Evolutionary conservation across 2,329 filamentous ascomycete species (phyloP).

Genomic region (Fusarium humuli): DNA sequence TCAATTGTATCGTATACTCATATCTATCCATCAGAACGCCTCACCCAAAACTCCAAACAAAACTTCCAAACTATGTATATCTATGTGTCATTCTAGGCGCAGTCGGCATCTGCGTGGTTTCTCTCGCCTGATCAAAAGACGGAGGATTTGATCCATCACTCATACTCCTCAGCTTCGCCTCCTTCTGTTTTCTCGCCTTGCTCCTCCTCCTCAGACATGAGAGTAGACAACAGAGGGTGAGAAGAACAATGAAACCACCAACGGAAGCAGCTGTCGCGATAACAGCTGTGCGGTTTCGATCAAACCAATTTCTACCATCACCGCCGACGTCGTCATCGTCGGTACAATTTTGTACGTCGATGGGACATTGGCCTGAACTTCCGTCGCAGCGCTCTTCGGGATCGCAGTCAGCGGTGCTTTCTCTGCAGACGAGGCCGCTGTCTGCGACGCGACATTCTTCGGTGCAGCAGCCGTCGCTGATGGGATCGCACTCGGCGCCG

Average conservation of each 20-base stretch:
- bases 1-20: not conserved
- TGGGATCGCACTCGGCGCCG: conserved; percentile 24
- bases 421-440: conserved; percentile 10
- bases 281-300: conserved; percentile 30
- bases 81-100: conserved; percentile 16
- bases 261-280: conserved; percentile 26
- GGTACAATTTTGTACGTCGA: conserved; percentile 18
- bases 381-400: conserved; percentile 28
- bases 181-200: not conserved
- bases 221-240: not conserved
- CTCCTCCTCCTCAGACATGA: conserved; percentile 16
- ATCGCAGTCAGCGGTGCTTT: conserved; percentile 17
- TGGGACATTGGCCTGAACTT: conserved; percentile 12
- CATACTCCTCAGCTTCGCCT: not conserved
- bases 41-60: not conserved
- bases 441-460: conserved; percentile 17
- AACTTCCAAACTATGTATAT: conserved; percentile 8
- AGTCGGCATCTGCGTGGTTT: conserved; percentile 1
- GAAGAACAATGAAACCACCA: conserved; percentile 11
- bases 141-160: conserved; percentile 5
- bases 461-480: conserved; percentile 20
- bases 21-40: not conserved
- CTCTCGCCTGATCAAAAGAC: not conserved
- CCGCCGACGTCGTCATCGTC: not conserved
- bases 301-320: conserved; percentile 17